These are phyloP conservation scores for Pelagophyceae sp. DNA, from an alignment of 352 stramenopile species.

Conservation along the genomic window DNA sequence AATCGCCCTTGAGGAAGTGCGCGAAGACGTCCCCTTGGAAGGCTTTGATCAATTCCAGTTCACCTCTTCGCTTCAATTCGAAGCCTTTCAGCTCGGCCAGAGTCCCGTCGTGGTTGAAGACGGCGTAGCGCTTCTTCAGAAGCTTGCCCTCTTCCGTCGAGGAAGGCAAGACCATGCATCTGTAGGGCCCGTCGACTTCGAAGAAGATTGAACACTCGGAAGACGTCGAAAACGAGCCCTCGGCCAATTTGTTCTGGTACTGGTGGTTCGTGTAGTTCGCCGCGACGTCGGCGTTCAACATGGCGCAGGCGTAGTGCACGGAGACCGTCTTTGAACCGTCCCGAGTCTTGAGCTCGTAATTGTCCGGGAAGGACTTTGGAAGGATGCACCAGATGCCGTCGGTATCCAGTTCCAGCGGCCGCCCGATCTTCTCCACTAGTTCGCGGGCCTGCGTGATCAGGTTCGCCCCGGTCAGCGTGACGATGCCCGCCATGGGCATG, in stretches of 20 bases:
- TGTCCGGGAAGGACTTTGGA: conserved; percentile 91
- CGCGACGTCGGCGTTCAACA: conserved; percentile 97
- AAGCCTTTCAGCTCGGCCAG: conserved; percentile 89
- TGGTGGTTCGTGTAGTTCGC: conserved; percentile 98
- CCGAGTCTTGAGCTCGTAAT: conserved; percentile 75
- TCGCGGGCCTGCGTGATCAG: conserved; percentile 92
- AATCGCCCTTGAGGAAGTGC: conserved; percentile 86
- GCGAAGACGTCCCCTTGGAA: conserved; percentile 97
- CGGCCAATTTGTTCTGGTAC: conserved; percentile 68
- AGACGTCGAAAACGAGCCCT: conserved; percentile 75
- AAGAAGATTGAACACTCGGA: conserved; percentile 98
- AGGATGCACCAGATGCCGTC: conserved; percentile 99
- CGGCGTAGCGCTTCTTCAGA: conserved; percentile 94
- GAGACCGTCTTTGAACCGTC: conserved; percentile 59
- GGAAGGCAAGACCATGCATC: conserved; percentile 92
- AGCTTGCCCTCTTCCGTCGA: conserved; percentile 96
- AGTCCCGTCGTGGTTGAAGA: conserved; percentile 81
- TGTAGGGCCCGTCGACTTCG: conserved; percentile 96
- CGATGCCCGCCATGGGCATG: conserved; percentile 99
- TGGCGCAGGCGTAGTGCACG: conserved; percentile 96
- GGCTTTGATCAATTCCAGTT: conserved; percentile 97
- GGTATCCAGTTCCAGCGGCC: conserved; percentile 95
- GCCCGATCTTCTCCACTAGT: conserved; percentile 75
- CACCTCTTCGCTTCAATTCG: conserved; percentile 94
- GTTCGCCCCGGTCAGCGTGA: conserved; percentile 94